Base-by-base conservation (phyloP, 2,329 filamentous ascomycete genomes). In the Orbilia oligospora region DNA sequence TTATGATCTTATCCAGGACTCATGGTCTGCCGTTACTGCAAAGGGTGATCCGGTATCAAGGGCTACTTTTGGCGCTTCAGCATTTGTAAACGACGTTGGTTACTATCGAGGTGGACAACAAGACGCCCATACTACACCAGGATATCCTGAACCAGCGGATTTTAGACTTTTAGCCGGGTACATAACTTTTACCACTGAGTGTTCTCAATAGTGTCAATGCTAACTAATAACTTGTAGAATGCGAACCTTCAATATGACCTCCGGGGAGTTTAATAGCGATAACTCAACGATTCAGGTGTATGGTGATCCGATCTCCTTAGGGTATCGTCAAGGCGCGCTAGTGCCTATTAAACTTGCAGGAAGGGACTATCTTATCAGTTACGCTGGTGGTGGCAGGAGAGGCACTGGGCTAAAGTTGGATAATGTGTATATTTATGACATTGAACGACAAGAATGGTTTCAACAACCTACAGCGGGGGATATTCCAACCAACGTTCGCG, bases 361-460 rank as follows among this genome's bases (percentile, higher is more conserved):
- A 30, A 53, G 55, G 38, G 71, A 72, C 27, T 78, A 78, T 41
- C 75, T 78, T n/a, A 49, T 78, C 22, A 78, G 63, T 14, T 78
- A 78, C 48, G 67, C 61, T 14, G 75, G 75, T 10, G 75, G 75
- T 46, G 75, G 75, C 5, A 55, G 33, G 10, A 48, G n/a, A 18
- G 75, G 75, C 5, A 48, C 55, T 10, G 75, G 68, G 1, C 24
- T 78, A 5, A 33, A 68, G 0, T 20, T 78, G 46, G 49, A 69
- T 3, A 72, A 67, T 33, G 48, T 69, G 20, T 78, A 72, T 48
- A 24, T 78, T 14, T 78, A 78, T 30, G 75, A 78, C 24, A 65
- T 78, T 33, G 58, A 72, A 16, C 33, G 16, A 12, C 56, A 49
- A 33, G 41, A 48, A 33, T 78, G 75, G 75, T 78, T 72, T 38